phyloP scores from a whole-genome alignment of 768 basidiomycete genomes.

The Tricholoma saponaceum region DNA sequence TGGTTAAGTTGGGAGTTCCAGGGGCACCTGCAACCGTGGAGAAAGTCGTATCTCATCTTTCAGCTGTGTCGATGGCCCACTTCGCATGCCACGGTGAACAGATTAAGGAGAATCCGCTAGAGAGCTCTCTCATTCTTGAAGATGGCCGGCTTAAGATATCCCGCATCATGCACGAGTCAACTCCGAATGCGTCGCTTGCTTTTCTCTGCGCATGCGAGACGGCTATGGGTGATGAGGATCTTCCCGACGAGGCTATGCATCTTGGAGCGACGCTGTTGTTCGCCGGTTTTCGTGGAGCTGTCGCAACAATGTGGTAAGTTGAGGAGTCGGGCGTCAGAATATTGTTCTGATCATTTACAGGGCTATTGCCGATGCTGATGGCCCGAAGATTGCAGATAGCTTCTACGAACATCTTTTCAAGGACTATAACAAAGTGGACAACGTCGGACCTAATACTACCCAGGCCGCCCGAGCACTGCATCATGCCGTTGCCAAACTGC shows the following conservation, averaged over 20 bases:
- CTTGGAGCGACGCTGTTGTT: conserved; percentile 31
- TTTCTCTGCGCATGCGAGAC: conserved; percentile 39
- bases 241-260: conserved; percentile 22
- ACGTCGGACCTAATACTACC: background rate
- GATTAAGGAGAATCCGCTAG: conserved; percentile 6
- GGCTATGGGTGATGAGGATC: conserved; percentile 21
- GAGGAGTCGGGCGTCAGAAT: background rate
- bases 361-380: background rate
- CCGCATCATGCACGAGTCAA: conserved; percentile 11
- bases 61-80: conserved; percentile 16
- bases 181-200: conserved; percentile 22
- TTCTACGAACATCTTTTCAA: background rate
- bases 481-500: background rate
- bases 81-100: conserved; percentile 28
- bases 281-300: conserved; percentile 19
- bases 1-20: background rate
- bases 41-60: background rate
- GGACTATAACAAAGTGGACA: background rate
- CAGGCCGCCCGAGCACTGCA: background rate
- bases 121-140: background rate
- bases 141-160: conserved; percentile 5
- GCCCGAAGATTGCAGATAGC: background rate
- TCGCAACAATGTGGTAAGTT: conserved; percentile 38
- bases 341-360: background rate
- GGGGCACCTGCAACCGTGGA: background rate